Base-by-base conservation (phyloP, 148 eudicot species). In the Vaccinium vitisidaea region DNA sequence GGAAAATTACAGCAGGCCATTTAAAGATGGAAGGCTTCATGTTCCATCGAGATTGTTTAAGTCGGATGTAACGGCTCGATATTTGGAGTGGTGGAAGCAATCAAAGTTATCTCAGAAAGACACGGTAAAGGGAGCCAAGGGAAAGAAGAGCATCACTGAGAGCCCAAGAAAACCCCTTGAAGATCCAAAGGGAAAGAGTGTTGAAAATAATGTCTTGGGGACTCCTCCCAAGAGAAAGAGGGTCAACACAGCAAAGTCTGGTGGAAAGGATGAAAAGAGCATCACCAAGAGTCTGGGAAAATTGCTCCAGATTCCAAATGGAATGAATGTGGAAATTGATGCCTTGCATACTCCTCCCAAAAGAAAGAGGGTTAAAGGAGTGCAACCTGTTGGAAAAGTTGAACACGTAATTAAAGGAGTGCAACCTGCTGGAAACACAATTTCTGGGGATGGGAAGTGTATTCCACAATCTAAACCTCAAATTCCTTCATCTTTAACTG, bases 11-110 rank as follows among this genome's bases (percentile, higher is more conserved):
- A 63, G 15, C 10, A 82, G 79, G 56, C 82, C 82, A 2, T 43
- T 77, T 78, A 80, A 43, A 69, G 85, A 39, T 39, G 43, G 78
- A 69, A 82, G 70, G n/a, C 11, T 86, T 2, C 77, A 82, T 69
- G 21, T 86, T 36, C 82, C 85, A 36, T 19, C 85, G 2, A 77
- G 83, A 0, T 58, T 77, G 6, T 82, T 61, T 46, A 81, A 86
- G 58, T 69, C 87, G 2, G 79, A 77, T 82, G 83, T 76, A 4
- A 65, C 85, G 32, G 15, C 50, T 1, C 71, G 73, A 12, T 86
- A 86, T 30, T 23, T 9, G 14, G 6, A 73, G 32, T 82, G 85
- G 71, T 65, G 71, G 71, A 65, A 65, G 77, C 50, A 7, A 1
- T 18, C 63, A 54, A 59, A 54, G 87, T 86, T 59, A 21, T n/a